Conservation (phyloP, 257 asterid genomes). For the Phtheirospermum japonicum region DNA sequence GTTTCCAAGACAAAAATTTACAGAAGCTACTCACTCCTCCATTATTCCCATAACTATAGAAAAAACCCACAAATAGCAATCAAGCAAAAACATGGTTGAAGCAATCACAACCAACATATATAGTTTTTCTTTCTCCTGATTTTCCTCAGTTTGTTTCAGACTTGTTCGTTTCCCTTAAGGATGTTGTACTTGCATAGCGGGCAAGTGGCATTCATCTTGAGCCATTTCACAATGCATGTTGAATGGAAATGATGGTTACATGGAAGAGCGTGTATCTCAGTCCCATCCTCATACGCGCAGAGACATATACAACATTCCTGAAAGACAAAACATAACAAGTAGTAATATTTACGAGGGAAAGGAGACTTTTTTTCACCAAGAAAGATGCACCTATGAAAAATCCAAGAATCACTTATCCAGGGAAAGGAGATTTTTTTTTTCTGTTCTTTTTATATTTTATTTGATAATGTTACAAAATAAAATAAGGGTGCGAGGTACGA, state of each 20-base stretch:
- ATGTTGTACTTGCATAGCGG: conserved; percentile 96
- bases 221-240: conserved; percentile 86
- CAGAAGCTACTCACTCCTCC: not conserved
- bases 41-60: not conserved
- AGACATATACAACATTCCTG: conserved; percentile 98
- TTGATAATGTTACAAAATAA: too few species aligned
- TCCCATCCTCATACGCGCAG: conserved; percentile 71
- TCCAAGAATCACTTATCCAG: conserved; percentile 1
- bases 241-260: conserved; percentile 88
- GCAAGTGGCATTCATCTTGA: conserved; percentile 95
- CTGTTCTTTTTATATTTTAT: too few species aligned
- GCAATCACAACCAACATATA: not conserved
- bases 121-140: too few species aligned
- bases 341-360: too few species aligned
- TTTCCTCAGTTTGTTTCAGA: conserved; percentile 31
- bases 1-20: not conserved
- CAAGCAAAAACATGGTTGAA: not conserved
- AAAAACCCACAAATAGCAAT: not conserved
- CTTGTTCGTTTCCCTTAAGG: conserved; percentile 87
- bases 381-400: not conserved
- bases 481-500: too few species aligned
- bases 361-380: too few species aligned
- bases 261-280: conserved; percentile 76
- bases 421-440: not conserved
- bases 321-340: conserved; percentile 23